Evolutionary conservation across 2,329 filamentous ascomycete species (phyloP), one percentile per base, ranked within the genome.

Genomic region (Pyrenochaeta sp.): DNA sequence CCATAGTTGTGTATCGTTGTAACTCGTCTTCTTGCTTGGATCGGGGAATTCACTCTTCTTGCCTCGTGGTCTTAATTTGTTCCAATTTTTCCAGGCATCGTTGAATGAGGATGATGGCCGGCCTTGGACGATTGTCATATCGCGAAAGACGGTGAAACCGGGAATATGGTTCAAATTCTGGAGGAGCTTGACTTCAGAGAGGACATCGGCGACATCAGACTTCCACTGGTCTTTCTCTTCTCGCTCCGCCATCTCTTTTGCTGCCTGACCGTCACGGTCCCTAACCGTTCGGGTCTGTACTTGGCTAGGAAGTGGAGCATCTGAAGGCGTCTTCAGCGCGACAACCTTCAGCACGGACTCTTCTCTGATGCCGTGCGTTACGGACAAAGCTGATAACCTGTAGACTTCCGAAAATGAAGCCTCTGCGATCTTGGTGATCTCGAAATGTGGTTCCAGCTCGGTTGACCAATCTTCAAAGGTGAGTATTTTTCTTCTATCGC

Each of bases 331-430:
- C 67, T 72, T 71, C 13, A 77, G 54, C 1, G 73, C 68, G 6
- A 78, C 68, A 39, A 84, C 67, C 67, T 84, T 84, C 54, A 84
- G 74, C 1, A 84, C 82, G 2, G 78, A 80, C 60, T 82, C 81
- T 50, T 80, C 74, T 24, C 69, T 67, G 15, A 72, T 65, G 13
- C 67, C 68, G 4, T 62, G 56, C 5, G 65, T 55, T 42, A 65
- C 54, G 25, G 58, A 62, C 40, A 72, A 69, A 2, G 80, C 71
- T 7, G 78, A 81, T 58, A 89, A 76, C 12, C 86, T 85, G 71
- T 88, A 89, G 2, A 90, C 87, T 68, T 89, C 87, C 52, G 86
- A 86, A 67, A 88, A 90, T 0, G 86, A 88, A 1, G 88, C 88
- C 72, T 90, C 87, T 8, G 86, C 87, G 36, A 90, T 84, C 65